A percentile compares a stretch with the other conserved stretches of the same genome.
These are phyloP conservation scores for Spathaspora sp. DNA, from an alignment of 805 yeast genomes.

Conservation along the genomic window DNA sequence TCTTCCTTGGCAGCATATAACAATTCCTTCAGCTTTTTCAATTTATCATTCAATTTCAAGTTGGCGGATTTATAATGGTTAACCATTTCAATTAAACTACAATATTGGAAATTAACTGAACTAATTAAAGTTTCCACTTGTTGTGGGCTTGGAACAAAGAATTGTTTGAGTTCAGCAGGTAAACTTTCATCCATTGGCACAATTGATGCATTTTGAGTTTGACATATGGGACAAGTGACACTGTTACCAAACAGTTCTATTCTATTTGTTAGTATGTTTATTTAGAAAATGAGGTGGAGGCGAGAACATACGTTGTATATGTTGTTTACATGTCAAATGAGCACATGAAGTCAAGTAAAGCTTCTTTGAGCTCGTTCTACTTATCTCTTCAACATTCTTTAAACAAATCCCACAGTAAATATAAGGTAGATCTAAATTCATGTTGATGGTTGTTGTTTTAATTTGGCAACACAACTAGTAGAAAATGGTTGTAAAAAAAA, in stretches of 20 bases:
- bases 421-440: constrained; percentile 7
- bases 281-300: not conserved
- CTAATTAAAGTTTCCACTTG: constrained; percentile 4
- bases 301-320: constrained; percentile 5
- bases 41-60: constrained; percentile 5
- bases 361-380: not conserved
- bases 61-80: not conserved
- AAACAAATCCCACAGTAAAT: constrained; percentile 8
- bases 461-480: not conserved
- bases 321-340: constrained; percentile 5
- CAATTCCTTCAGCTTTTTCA: constrained; percentile 6
- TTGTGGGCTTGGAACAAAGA: constrained; percentile 5
- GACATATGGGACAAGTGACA: constrained; percentile 6
- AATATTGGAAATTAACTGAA: constrained; percentile 5
- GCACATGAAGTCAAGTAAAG: constrained; percentile 9
- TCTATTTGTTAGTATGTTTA: not conserved
- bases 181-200: constrained; percentile 2
- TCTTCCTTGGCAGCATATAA: constrained; percentile 8
- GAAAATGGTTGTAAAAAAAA: not conserved
- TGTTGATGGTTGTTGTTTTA: not conserved
- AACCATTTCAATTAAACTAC: constrained; percentile 4
- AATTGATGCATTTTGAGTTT: not conserved
- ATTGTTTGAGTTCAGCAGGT: constrained; percentile 1
- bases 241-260: not conserved
- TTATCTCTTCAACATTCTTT: not conserved